A percentile compares a stretch with the other conserved stretches of the same genome.
Evolutionary conservation across 2,329 filamentous ascomycete genomes (phyloP).

Genomic region (Phaeosphaeriaceae sp.): DNA sequence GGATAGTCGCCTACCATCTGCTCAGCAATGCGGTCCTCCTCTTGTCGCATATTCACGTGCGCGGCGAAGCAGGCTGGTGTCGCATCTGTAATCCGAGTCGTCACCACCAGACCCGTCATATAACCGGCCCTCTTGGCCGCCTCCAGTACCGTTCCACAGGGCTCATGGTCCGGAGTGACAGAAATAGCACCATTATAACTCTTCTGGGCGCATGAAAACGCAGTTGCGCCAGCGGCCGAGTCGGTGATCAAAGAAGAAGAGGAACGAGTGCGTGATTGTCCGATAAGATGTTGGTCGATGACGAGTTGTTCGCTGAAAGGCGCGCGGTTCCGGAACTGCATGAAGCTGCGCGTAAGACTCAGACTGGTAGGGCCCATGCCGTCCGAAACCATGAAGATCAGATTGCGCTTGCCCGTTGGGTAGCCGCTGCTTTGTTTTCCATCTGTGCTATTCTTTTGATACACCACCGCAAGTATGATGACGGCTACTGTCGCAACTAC

Average conservation of each 20-base stretch:
- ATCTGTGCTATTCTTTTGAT: conserved; percentile 63
- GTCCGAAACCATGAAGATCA: conserved; percentile 99
- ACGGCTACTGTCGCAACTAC: conserved; percentile 78
- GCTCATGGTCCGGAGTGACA: conserved; percentile 80
- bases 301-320: conserved; percentile 76
- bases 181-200: conserved; percentile 97
- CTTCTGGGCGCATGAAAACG: conserved; percentile 91
- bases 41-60: conserved; percentile 78
- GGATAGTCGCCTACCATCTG: conserved; percentile 91
- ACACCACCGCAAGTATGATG: conserved; percentile 79
- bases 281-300: conserved; percentile 88
- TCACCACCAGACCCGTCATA: conserved; percentile 91
- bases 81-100: conserved; percentile 92
- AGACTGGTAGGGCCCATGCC: conserved; percentile 96
- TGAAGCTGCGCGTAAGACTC: conserved; percentile 83
- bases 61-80: conserved; percentile 94
- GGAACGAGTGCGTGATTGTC: conserved; percentile 85
- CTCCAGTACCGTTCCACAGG: conserved; percentile 92
- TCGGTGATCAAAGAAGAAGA: conserved; percentile 88
- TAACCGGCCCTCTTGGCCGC: conserved; percentile 92
- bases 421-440: conserved; percentile 37
- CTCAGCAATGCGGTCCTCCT: conserved; percentile 89
- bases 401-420: conserved; percentile 76
- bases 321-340: conserved; percentile 77
- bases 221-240: conserved; percentile 94